These are phyloP conservation scores for Collybia nuda DNA, from an alignment of 768 basidiomycete genomes.

Conservation along the genomic window DNA sequence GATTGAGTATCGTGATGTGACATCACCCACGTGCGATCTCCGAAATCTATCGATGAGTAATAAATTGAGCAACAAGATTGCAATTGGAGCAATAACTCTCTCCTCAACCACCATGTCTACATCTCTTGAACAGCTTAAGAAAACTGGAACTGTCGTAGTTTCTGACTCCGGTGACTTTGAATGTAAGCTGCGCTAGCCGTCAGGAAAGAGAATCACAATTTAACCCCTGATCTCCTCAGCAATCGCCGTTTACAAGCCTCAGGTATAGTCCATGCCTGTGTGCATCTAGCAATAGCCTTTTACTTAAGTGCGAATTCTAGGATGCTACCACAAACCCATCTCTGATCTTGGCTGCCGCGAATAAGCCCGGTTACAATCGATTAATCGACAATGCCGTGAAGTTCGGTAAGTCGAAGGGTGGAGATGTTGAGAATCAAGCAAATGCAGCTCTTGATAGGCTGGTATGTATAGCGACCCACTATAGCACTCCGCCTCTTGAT, in stretches of 20 bases:
- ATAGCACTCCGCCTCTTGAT: not conserved
- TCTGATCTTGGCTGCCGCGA: constrained; percentile 88
- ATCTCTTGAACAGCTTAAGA: constrained; percentile 82
- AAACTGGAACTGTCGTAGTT: constrained; percentile 93
- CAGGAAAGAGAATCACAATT: constrained; percentile 11
- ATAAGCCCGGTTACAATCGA: constrained; percentile 81
- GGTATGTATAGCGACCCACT: constrained; percentile 43
- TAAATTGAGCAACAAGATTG: no score
- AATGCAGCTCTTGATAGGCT: constrained; percentile 87
- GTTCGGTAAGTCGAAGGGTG: constrained; percentile 80
- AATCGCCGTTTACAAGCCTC: constrained; percentile 96
- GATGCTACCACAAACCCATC: constrained; percentile 99
- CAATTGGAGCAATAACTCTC: constrained; percentile 4
- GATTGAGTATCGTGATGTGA: no score
- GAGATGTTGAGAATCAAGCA: constrained; percentile 70
- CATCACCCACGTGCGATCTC: no score
- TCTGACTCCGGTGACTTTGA: constrained; percentile 98
- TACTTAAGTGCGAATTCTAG: constrained; percentile 32
- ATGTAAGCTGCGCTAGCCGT: constrained; percentile 42
- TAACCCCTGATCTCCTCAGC: constrained; percentile 41
- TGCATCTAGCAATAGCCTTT: not conserved
- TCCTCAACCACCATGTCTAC: constrained; percentile 61
- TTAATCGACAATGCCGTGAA: constrained; percentile 76
- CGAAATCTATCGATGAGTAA: no score
- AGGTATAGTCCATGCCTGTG: constrained; percentile 37